A percentile compares a stretch with the other conserved stretches of the same genome.
phyloP scores from a whole-genome alignment of 129 eudicot genomes.

The Flaveria linearis region DNA sequence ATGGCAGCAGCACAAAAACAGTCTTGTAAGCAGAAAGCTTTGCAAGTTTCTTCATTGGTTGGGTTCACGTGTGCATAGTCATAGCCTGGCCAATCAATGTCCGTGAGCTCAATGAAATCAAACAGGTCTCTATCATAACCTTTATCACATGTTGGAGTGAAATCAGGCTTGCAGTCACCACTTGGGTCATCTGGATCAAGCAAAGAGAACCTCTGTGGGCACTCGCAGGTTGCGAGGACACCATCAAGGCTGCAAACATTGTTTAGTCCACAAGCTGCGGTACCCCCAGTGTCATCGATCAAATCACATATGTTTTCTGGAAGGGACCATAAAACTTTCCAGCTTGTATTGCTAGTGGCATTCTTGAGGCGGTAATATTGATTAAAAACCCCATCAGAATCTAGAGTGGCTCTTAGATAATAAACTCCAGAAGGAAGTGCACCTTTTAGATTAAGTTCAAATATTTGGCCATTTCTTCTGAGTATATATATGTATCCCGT shows the following conservation, averaged over 20 bases:
- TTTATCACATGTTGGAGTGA: neutral
- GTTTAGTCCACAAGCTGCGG: neutral
- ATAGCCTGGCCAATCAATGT: neutral
- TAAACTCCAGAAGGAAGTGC: neutral
- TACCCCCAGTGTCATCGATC: neutral
- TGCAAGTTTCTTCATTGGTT: neutral
- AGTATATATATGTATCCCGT: neutral
- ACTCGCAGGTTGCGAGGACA: neutral
- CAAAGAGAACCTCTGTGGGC: neutral
- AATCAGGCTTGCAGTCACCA: neutral
- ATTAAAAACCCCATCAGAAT: neutral
- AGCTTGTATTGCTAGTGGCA: neutral
- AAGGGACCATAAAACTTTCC: neutral
- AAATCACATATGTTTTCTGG: neutral
- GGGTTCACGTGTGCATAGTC: neutral
- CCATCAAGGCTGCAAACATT: slow-evolving; percentile 7
- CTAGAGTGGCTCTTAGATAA: slow-evolving; percentile 1
- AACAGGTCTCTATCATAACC: neutral
- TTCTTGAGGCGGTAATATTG: neutral
- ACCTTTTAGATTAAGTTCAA: neutral
- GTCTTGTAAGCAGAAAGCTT: neutral
- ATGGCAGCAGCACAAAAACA: slow-evolving; percentile 8
- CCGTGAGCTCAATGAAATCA: neutral
- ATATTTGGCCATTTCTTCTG: neutral
- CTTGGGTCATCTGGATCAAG: neutral